Percentiles rank a stretch among this genome's conserved stretches.
Conservation (phyloP, 1,284 basidiomycete species). For the Microbotryomycetes sp. region DNA sequence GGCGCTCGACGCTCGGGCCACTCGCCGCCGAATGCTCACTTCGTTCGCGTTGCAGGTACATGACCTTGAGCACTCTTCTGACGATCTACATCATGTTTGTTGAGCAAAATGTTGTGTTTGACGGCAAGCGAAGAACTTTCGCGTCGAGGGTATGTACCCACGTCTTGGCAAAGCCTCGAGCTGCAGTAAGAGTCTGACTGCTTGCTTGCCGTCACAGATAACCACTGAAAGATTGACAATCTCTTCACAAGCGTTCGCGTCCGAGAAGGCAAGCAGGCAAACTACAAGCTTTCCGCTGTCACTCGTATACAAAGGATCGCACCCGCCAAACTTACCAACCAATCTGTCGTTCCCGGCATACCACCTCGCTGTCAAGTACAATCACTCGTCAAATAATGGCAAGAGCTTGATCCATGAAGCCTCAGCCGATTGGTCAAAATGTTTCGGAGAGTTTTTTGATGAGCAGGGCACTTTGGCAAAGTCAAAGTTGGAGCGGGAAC, state of each 20-base stretch:
- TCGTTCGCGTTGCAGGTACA: constrained; percentile 55
- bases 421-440: not conserved
- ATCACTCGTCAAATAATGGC: constrained; percentile 64
- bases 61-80: constrained; percentile 59
- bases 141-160: constrained; percentile 59
- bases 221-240: constrained; percentile 71
- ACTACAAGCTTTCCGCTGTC: constrained; percentile 38
- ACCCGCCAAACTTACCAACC: constrained; percentile 4
- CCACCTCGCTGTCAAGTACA: constrained; percentile 55
- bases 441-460: constrained; percentile 30
- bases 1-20: not conserved
- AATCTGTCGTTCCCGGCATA: constrained; percentile 50
- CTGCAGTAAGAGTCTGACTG: not conserved
- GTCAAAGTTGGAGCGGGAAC: constrained; percentile 19
- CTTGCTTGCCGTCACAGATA: constrained; percentile 49
- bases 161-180: constrained; percentile 1
- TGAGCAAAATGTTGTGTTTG: constrained; percentile 70
- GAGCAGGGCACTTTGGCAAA: constrained; percentile 25
- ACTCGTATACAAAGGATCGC: constrained; percentile 1
- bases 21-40: not conserved
- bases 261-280: constrained; percentile 33
- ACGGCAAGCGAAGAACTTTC: constrained; percentile 72
- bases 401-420: constrained; percentile 45
- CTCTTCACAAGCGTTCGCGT: constrained; percentile 55
- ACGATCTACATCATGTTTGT: constrained; percentile 70